Conservation (phyloP, 208 protist genomes). For the Willaertia magna region DNA sequence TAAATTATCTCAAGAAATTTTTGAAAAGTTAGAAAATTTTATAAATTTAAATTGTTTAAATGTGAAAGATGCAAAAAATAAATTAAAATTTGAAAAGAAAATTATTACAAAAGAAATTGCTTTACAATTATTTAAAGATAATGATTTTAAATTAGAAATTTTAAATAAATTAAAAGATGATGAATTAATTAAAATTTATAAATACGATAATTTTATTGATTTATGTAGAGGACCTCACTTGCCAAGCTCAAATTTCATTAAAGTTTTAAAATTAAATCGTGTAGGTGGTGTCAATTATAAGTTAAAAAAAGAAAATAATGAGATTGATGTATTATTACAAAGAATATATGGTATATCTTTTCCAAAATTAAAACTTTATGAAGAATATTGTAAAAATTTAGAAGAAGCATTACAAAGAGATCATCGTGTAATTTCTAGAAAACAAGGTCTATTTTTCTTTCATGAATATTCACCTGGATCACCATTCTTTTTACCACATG, state of each 20-base stretch:
- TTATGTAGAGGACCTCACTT: conserved; percentile 41
- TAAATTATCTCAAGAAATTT: not conserved
- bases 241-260: conserved; percentile 9
- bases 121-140: conserved; percentile 28
- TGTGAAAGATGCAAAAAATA: not conserved
- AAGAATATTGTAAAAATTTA: not conserved
- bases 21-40: not conserved
- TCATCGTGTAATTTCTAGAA: conserved; percentile 16
- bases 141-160: conserved; percentile 27
- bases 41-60: too few relatives aligned
- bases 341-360: conserved; percentile 39
- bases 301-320: not conserved
- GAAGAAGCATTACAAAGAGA: conserved; percentile 29
- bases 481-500: conserved; percentile 76
- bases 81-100: conserved; percentile 9
- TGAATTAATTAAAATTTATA: conserved; percentile 22
- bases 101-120: conserved; percentile 25
- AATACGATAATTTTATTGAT: conserved; percentile 34
- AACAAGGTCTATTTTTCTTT: conserved; percentile 41
- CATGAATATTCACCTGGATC: conserved; percentile 35
- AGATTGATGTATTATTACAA: not conserved
- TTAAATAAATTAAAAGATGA: conserved; percentile 13
- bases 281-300: not conserved
- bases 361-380: conserved; percentile 15
- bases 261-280: conserved; percentile 19